These are phyloP conservation scores for Hordeum vulgare DNA, from an alignment of 176 grass and related monocot genomes.

Conservation along the genomic window MorexV3_pseudomolecules_assembly NC_058519.1:21682161-21682660, in stretches of 20 bases:
- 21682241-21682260: background rate
- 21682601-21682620: too few species aligned
- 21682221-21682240: background rate
- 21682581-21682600: background rate
- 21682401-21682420: background rate
- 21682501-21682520: background rate
- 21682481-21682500: background rate
- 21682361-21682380: background rate
- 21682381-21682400: background rate
- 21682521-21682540: background rate
- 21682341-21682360: conserved; percentile 14
- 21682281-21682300: background rate
- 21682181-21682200: background rate
- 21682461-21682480: background rate
- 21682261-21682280: conserved; percentile 28
- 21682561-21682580: background rate
- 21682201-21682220: background rate
- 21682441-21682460: background rate
- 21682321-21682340: conserved; percentile 27
- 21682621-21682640: too few species aligned
- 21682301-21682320: conserved; percentile 18
- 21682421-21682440: background rate
- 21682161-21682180: background rate
- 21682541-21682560: too few species aligned
- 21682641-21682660: too few species aligned